Evolutionary conservation across 768 basidiomycete species (phyloP).

Genomic region (Sistotremastrum niveocremeum): DNA sequence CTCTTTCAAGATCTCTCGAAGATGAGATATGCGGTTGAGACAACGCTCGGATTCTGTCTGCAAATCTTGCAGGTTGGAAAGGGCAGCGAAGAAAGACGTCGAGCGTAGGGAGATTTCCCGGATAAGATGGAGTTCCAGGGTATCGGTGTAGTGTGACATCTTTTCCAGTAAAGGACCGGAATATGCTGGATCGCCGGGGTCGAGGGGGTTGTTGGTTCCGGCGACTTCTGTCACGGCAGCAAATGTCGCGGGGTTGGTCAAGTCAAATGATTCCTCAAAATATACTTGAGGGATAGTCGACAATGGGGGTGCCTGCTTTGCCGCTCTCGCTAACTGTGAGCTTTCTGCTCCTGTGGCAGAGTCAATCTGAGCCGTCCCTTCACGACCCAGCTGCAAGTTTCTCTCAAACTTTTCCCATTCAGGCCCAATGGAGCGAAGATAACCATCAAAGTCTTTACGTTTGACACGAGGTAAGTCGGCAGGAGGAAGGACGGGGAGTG

Average conservation of each 20-base stretch:
- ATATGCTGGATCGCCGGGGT: conserved; percentile 51
- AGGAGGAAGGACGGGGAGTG: conserved; percentile 55
- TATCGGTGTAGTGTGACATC: conserved; percentile 85
- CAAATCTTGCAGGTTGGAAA: conserved; percentile 86
- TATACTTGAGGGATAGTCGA: conserved; percentile 69
- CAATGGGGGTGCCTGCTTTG: conserved; percentile 50
- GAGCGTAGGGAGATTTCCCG: conserved; percentile 85
- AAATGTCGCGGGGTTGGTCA: conserved; percentile 70
- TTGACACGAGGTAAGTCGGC: conserved; percentile 71
- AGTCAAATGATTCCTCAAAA: conserved; percentile 65
- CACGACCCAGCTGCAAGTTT: conserved; percentile 19
- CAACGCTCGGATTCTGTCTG: conserved; percentile 82
- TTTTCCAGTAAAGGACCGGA: conserved; percentile 72
- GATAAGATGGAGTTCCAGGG: conserved; percentile 87
- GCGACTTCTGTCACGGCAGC: conserved; percentile 52
- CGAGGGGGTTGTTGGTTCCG: conserved; percentile 25
- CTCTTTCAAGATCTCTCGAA: conserved; percentile 58
- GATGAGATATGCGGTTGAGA: conserved; percentile 55
- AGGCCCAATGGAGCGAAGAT: conserved; percentile 53
- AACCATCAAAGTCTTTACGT: conserved; percentile 74
- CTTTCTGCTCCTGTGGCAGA: background rate
- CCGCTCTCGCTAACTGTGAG: conserved; percentile 9
- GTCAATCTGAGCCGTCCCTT: conserved; percentile 16
- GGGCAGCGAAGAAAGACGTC: conserved; percentile 89
- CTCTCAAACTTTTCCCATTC: conserved; percentile 71